Evolutionary conservation across 768 basidiomycete species (phyloP).

Genomic region (Boletus insuetus): DNA sequence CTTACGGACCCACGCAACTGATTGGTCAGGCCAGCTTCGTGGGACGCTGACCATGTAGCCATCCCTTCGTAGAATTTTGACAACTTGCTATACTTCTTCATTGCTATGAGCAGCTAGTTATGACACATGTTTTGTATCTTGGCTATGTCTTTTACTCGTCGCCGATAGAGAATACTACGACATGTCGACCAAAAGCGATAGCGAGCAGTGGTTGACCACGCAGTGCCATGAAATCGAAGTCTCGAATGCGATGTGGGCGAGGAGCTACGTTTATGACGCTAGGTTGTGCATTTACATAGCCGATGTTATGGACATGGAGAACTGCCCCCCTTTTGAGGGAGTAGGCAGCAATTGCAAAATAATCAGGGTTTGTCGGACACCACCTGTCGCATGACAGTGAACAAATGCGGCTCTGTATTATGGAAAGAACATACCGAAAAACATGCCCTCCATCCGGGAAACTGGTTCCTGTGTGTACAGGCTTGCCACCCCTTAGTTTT

Average conservation of each 20-base stretch:
- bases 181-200: conserved; percentile 58
- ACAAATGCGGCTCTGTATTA: not conserved
- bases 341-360: conserved; percentile 72
- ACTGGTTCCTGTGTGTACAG: conserved; percentile 55
- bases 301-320: conserved; percentile 66
- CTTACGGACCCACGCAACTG: conserved; percentile 28
- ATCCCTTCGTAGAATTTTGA: conserved; percentile 1
- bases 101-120: conserved; percentile 15
- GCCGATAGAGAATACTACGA: conserved; percentile 63
- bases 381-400: conserved; percentile 47
- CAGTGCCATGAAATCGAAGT: conserved; percentile 73
- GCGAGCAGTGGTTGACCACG: conserved; percentile 64
- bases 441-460: conserved; percentile 64
- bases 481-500: conserved; percentile 71
- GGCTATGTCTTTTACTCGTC: conserved; percentile 42
- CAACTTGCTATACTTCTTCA: conserved; percentile 1
- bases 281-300: conserved; percentile 63
- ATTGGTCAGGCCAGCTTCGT: conserved; percentile 25
- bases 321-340: conserved; percentile 59
- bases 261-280: conserved; percentile 55
- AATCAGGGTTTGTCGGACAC: conserved; percentile 73
- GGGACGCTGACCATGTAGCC: conserved; percentile 10
- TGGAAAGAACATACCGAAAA: conserved; percentile 51
- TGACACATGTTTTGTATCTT: conserved; percentile 21
- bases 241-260: conserved; percentile 62